Evolutionary conservation across 2,329 filamentous ascomycete genomes (phyloP).

Genomic region (Lecanicillium sp.): DNA sequence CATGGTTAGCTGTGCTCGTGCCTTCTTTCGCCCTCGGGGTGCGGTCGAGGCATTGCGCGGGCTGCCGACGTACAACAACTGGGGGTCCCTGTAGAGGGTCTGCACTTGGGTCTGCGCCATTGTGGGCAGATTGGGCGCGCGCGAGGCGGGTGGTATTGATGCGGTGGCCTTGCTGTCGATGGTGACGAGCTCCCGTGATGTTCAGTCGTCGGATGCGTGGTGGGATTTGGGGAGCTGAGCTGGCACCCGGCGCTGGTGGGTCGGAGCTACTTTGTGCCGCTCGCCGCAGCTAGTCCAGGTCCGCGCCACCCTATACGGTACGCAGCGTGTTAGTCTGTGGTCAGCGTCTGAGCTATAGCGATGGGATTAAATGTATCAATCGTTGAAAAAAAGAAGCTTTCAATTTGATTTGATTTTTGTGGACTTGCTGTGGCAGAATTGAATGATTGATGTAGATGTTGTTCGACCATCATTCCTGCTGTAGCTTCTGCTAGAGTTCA

Average conservation of each 20-base stretch:
- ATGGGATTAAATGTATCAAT: too few species aligned
- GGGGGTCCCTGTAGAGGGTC: constrained; percentile 97
- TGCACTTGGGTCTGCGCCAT: constrained; percentile 87
- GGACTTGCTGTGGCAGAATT: too few species aligned
- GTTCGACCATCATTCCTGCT: too few species aligned
- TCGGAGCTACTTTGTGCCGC: constrained; percentile 18
- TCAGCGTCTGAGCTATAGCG: too few species aligned
- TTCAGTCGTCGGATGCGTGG: background rate
- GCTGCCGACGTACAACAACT: constrained; percentile 71
- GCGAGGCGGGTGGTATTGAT: background rate
- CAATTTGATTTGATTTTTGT: too few species aligned
- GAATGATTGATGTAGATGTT: too few species aligned
- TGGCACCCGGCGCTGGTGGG: background rate
- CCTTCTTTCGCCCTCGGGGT: background rate
- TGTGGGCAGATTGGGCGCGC: constrained; percentile 16
- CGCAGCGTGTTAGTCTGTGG: too few species aligned
- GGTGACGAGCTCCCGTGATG: background rate
- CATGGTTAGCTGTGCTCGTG: background rate
- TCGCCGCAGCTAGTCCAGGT: too few species aligned
- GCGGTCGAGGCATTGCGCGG: background rate
- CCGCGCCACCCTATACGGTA: too few species aligned
- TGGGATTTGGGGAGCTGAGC: background rate
- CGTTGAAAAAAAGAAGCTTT: too few species aligned
- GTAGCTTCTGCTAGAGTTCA: too few species aligned
- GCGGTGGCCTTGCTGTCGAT: background rate